A percentile compares a stretch with the other conserved stretches of the same genome.
Evolutionary conservation across 768 basidiomycete species (phyloP).

Genomic region (Psilocybe azurescens): DNA sequence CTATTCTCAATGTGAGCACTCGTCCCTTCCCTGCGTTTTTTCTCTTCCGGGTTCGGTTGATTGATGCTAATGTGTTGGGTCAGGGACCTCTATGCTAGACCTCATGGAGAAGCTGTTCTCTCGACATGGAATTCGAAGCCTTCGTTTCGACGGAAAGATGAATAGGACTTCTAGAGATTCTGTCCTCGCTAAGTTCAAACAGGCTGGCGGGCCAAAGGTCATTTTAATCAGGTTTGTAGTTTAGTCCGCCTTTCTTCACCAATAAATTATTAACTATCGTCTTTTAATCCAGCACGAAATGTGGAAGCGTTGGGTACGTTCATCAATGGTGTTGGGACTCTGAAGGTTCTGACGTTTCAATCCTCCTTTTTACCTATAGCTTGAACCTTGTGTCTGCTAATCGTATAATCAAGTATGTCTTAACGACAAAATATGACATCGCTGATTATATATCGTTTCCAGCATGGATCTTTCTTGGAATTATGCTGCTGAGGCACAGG

Average conservation of each 20-base stretch:
- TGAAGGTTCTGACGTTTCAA: neutral
- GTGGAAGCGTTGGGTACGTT: constrained; percentile 66
- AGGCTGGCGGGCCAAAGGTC: constrained; percentile 58
- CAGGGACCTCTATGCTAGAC: constrained; percentile 79
- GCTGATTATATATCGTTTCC: neutral
- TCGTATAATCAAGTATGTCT: constrained; percentile 66
- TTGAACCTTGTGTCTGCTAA: constrained; percentile 72
- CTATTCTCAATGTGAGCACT: constrained; percentile 68
- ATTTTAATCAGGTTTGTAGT: constrained; percentile 64
- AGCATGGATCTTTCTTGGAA: constrained; percentile 82
- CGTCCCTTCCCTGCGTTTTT: neutral
- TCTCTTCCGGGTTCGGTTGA: neutral
- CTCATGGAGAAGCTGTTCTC: constrained; percentile 64
- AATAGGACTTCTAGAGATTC: constrained; percentile 54
- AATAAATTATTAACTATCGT: neutral
- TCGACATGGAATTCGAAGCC: constrained; percentile 58
- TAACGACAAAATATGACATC: neutral
- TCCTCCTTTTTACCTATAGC: constrained; percentile 23
- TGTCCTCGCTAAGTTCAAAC: constrained; percentile 58
- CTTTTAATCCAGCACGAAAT: constrained; percentile 51
- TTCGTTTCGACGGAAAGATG: constrained; percentile 79
- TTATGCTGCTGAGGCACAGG: constrained; percentile 73
- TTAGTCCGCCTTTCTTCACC: neutral
- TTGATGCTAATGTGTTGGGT: neutral
- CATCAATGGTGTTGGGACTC: neutral